These are phyloP conservation scores for Urtica urens DNA, from an alignment of 306 rosid species.

Conservation along the genomic window DNA sequence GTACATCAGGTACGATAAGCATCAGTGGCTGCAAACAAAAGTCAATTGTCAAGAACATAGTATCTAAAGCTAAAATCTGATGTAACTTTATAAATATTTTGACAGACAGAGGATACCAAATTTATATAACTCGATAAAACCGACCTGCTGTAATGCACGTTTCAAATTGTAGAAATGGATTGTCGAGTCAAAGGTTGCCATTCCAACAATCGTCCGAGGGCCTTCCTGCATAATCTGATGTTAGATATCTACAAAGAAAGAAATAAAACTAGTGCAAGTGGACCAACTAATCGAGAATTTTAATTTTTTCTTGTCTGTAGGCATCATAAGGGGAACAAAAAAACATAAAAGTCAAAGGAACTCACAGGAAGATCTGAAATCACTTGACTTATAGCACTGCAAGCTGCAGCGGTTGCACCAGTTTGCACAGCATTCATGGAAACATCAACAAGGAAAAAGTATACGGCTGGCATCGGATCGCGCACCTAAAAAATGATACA, in stretches of 20 bases:
- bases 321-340: neutral
- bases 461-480: constrained; percentile 97
- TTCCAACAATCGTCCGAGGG: constrained; percentile 76
- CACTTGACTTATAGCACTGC: constrained; percentile 95
- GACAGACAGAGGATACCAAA: neutral
- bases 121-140: constrained; percentile 3
- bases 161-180: constrained; percentile 92
- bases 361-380: constrained; percentile 93
- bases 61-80: neutral
- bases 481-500: constrained; percentile 52
- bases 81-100: neutral
- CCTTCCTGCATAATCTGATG: constrained; percentile 57
- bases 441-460: constrained; percentile 89
- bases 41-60: constrained; percentile 21
- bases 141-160: constrained; percentile 92
- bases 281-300: too few species aligned
- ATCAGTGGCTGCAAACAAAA: constrained; percentile 62
- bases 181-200: constrained; percentile 92
- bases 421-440: constrained; percentile 95
- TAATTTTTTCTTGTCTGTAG: neutral
- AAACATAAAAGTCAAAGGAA: neutral
- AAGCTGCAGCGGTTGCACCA: constrained; percentile 99
- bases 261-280: too few species aligned
- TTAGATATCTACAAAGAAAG: neutral
- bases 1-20: constrained; percentile 97